Evolutionary conservation across 192 early-diverging fungal genomes (phyloP), one percentile per base, ranked within the genome.

Genomic region (Backusella tarrabulga): DNA sequence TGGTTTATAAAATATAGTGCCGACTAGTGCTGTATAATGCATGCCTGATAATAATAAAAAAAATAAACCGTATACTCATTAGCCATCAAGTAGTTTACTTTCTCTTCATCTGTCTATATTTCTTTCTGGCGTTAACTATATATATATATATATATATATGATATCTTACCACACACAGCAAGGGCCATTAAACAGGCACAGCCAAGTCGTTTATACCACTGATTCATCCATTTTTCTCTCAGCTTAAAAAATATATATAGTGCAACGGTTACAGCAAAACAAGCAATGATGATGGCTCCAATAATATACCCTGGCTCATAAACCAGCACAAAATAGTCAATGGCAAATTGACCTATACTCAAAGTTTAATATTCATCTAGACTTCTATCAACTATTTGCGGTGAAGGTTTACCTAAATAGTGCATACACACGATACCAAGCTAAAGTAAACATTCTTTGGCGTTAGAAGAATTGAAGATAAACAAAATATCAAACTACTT

Each of bases 221-320:
- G 74, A 46, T 80, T 85, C 44, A 75, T 73, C 87, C 87, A 88
- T 63, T 78, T 40, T 29, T 85, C 81, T 42, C 86, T 76, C 42
- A 88, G 67, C 38, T 78, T 78, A 71, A 87, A 88, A 67, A 88
- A 88, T 26, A 88, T 83, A 36, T 71, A 78, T 3, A 88, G 52
- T 4, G 85, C 80, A n/a, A 79, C 67, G 14, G 82, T 85, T 3
- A 83, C 71, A 9, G 86, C 80, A 9, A 70, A 23, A 38, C 76
- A 73, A n/a, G 82, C 85, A 69, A 88, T 84, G 14, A 82, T 17
- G 6, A 79, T 72, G 23, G 86, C 79, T 2, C 81, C 82, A 34
- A 77, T 35, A 7, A 87, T 75, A 41, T 72, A 80, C 4, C 15
- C 11, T 19, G 74, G 41, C 6, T 72, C 44, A 38, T 85, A 85